These are phyloP conservation scores for Beauveria scarabaeidicola DNA, from an alignment of 2,329 filamentous ascomycete genomes.

Conservation along the genomic window DNA sequence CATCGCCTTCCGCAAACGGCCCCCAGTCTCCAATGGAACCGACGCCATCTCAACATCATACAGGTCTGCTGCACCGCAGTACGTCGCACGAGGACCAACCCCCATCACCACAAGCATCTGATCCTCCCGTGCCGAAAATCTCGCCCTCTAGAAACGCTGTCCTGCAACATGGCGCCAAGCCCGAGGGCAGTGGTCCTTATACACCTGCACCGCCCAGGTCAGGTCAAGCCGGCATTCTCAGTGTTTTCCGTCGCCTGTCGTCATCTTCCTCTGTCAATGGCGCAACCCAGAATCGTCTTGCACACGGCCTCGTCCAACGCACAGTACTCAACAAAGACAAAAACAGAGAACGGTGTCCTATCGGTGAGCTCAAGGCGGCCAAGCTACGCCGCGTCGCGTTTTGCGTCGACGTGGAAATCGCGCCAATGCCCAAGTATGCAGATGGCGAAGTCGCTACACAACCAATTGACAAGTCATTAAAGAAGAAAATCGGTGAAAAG, in stretches of 20 bases:
- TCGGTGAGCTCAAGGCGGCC: slow-evolving; percentile 68
- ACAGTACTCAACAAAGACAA: slow-evolving; percentile 78
- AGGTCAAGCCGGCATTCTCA: slow-evolving; percentile 63
- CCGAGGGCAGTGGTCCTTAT: slow-evolving; percentile 57
- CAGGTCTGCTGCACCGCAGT: slow-evolving; percentile 12
- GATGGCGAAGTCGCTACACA: slow-evolving; percentile 43
- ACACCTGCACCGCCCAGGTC: slow-evolving; percentile 66
- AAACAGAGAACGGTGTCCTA: slow-evolving; percentile 67
- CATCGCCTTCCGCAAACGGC: slow-evolving; percentile 26
- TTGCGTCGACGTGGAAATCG: slow-evolving; percentile 95
- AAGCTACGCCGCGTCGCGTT: slow-evolving; percentile 87
- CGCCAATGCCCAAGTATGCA: slow-evolving; percentile 70
- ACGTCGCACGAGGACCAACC: slow-evolving; percentile 25
- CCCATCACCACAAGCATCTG: slow-evolving; percentile 22
- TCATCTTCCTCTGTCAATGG: slow-evolving; percentile 44
- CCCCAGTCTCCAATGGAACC: slow-evolving; percentile 15
- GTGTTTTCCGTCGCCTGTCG: slow-evolving; percentile 73
- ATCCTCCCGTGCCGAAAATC: slow-evolving; percentile 40
- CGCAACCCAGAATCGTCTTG: slow-evolving; percentile 20
- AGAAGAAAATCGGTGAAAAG: slow-evolving; percentile 57
- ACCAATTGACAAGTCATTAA: slow-evolving; percentile 28
- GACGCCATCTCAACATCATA: slow-evolving; percentile 12
- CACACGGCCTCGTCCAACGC: slow-evolving; percentile 68
- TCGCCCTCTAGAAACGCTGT: slow-evolving; percentile 49
- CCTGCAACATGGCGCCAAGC: slow-evolving; percentile 46